Base-by-base conservation (phyloP, 208 protist genomes). In the Phytomonas sp. region DNA sequence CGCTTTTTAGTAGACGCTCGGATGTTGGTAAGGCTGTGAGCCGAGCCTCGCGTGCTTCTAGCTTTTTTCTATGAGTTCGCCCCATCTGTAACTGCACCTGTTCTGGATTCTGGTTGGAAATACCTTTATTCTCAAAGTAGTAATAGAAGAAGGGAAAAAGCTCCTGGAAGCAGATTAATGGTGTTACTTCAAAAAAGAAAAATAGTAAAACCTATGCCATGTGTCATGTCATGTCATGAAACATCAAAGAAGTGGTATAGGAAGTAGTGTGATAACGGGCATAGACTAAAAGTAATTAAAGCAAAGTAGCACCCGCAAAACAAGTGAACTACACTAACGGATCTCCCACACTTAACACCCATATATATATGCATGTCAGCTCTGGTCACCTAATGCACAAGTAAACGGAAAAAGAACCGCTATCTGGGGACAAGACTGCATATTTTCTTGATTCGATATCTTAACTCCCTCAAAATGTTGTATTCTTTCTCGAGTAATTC, bases 31-130 rank as follows among this genome's bases (percentile, higher is more conserved):
- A 72, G 23, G 77, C 69, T 40, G 80, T 78, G 51, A 94, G 73
- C 17, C 88, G 80, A 31, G 66, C 79, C 56, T 81, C 78, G 17
- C 88, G 88, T 43, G 81, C 87, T 83, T 91, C 83, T 62, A 79
- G 59, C 75, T 87, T 94, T 61, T 94, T 94, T 0, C 71, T 78
- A 69, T 94, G 83, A 13, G 91, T 96, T 20, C 79, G 73, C 23
- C 87, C 91, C 91, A 96, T 96, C 17, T 33, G 17, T 23, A 17
- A 37, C 31, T 64, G 15, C 33, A 64, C 33, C 31, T 64, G 31
- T 64, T 36, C 60, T 64, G 31, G 31, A 64, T 37, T 23, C 31
- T 64, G 31, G 17, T 64, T 15, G 1, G 11, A 37, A 64, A 64
- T 64, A 64, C 31, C 31, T 23, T 64, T n/a, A n/a, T 11, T n/a